Base-by-base conservation (phyloP, 2,329 filamentous ascomycete genomes). In the Calonectria henricotiae region DNA sequence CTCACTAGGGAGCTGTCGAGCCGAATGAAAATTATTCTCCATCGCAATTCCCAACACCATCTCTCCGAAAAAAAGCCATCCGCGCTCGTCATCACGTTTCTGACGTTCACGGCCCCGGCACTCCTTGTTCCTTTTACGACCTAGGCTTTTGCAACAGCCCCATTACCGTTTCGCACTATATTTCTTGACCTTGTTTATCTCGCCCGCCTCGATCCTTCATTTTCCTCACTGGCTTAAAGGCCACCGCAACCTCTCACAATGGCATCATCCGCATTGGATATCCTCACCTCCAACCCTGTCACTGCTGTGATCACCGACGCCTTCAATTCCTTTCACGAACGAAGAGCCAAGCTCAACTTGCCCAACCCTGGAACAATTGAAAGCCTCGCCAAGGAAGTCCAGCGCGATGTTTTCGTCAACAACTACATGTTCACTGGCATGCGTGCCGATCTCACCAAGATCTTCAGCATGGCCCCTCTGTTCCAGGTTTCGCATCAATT, bases 401-500 rank as follows among this genome's bases (percentile, higher is more conserved):
- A 97, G 86, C 95, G 95, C 85, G 95, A 98, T 89, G 95, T 98
- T 78, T 92, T 98, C 82, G 91, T 98, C 80, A 96, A 93, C 86
- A 98, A 98, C 88, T 93, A 94, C 84, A 97, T 96, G 91, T 98
- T 99, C 88, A 93, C 94, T 51, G 96, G 96, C 79, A 89, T 99
- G 83, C 94, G 96, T 82, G 97, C 96, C 83, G 96, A 99, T 84
- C 88, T 98, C 82, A 98, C 95, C 82, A 98, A 98, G 89, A 92
- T 94, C 81, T 97, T 98, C 86, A 96, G 95, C 89, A 90, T 97
- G 83, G 90, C 92, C 68, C 96, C 96, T 69, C 87, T 98, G 76
- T 99, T 99, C 89, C 96, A 98, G 85, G 93, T 98, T 78, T 98
- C 96, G 75, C 96, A 99, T 86, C 94, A 96, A 78, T 96, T 99